Evolutionary conservation across 306 rosid species (phyloP).

Genomic region (Nissolia schottii): DNA sequence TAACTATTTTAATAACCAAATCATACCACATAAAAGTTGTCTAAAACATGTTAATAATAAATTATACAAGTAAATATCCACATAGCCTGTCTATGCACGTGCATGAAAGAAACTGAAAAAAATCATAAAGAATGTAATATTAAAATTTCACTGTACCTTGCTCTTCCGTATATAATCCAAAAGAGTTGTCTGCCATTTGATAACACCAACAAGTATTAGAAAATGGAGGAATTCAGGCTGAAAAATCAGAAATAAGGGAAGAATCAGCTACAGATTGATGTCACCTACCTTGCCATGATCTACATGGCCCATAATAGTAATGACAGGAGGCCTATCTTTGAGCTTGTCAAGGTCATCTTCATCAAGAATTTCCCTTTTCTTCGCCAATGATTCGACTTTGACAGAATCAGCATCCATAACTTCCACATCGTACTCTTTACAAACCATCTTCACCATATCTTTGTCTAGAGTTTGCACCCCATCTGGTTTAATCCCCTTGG

Average conservation of each 20-base stretch:
- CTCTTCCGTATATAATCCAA: slow-evolving; percentile 85
- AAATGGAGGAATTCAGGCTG: slow-evolving; percentile 18
- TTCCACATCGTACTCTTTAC: slow-evolving; percentile 83
- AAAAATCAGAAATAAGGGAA: slow-evolving; percentile 15
- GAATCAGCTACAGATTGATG: not conserved
- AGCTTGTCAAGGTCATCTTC: slow-evolving; percentile 82
- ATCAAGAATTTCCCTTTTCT: slow-evolving; percentile 64
- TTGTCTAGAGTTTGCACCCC: slow-evolving; percentile 90
- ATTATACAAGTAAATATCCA: not conserved
- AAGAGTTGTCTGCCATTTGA: slow-evolving; percentile 79
- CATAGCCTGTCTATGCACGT: not conserved
- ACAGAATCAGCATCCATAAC: slow-evolving; percentile 72
- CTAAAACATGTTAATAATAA: not conserved
- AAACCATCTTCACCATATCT: slow-evolving; percentile 92
- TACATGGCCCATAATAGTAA: slow-evolving; percentile 98
- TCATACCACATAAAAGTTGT: not conserved
- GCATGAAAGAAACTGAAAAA: slow-evolving; percentile 17
- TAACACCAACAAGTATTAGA: slow-evolving; percentile 32
- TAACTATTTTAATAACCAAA: slow-evolving; percentile 7
- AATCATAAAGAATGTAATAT: slow-evolving; percentile 6
- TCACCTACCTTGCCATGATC: slow-evolving; percentile 90
- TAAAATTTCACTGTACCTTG: slow-evolving; percentile 60
- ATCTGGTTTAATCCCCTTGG: slow-evolving; percentile 92
- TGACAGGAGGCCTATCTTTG: slow-evolving; percentile 87
- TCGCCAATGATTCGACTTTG: slow-evolving; percentile 72